phyloP scores from a whole-genome alignment of 345 rosid species.

The Populus nigra region DNA sequence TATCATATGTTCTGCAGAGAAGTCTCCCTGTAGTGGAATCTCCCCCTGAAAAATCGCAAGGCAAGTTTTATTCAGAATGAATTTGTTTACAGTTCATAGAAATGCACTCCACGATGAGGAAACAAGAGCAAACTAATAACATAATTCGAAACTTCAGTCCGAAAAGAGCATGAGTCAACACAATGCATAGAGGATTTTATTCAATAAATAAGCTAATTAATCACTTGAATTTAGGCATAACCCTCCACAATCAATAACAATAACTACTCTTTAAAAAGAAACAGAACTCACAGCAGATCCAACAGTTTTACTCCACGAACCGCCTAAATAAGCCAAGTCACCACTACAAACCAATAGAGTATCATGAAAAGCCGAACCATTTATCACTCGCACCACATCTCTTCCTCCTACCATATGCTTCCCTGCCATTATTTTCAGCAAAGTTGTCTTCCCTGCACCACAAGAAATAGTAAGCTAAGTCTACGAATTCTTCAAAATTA shows the following conservation, averaged over 20 bases:
- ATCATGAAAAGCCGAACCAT: slow-evolving; percentile 82
- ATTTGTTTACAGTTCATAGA: not conserved
- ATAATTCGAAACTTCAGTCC: not conserved
- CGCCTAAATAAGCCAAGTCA: slow-evolving; percentile 82
- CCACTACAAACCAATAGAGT: slow-evolving; percentile 82
- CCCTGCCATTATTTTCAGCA: slow-evolving; percentile 80
- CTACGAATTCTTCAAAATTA: not conserved
- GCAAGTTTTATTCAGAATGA: not conserved
- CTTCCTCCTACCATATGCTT: slow-evolving; percentile 96
- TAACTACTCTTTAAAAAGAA: not conserved
- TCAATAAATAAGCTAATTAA: not conserved
- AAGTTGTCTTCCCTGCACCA: slow-evolving; percentile 72
- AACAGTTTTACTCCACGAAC: slow-evolving; percentile 90
- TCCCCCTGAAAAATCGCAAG: slow-evolving; percentile 61
- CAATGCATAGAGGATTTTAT: not conserved
- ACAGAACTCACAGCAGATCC: slow-evolving; percentile 9
- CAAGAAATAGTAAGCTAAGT: not conserved
- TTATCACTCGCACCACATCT: slow-evolving; percentile 72
- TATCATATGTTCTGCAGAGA: slow-evolving; percentile 93
- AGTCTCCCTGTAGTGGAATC: slow-evolving; percentile 95
- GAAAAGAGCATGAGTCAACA: not conserved
- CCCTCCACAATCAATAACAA: not conserved
- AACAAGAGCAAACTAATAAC: not conserved
- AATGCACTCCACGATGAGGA: not conserved
- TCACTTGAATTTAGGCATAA: not conserved